phyloP scores from a whole-genome alignment of 2,329 filamentous ascomycete genomes.

The Pyrenochaeta sp. region DNA sequence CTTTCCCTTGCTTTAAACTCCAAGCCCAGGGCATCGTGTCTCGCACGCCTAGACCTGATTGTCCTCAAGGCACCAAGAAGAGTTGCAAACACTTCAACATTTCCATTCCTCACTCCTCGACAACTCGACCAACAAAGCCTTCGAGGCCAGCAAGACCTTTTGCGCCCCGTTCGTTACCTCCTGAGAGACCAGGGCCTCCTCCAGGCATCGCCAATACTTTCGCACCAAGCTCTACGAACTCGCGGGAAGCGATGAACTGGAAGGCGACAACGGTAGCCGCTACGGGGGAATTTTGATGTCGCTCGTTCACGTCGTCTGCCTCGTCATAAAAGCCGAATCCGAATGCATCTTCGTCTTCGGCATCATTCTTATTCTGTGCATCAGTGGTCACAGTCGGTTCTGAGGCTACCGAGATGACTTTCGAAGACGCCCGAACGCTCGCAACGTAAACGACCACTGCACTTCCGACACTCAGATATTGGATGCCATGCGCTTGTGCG shows the following conservation, averaged over 20 bases:
- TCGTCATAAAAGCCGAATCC: conserved; percentile 63
- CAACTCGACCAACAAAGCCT: conserved; percentile 74
- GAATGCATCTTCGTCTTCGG: conserved; percentile 55
- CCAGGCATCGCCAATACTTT: conserved; percentile 77
- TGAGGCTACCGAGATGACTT: conserved; percentile 65
- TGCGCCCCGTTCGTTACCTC: conserved; percentile 62
- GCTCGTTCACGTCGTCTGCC: conserved; percentile 53
- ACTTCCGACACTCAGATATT: conserved; percentile 70
- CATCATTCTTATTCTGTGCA: conserved; percentile 26
- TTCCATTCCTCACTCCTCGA: conserved; percentile 21
- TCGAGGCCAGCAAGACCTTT: conserved; percentile 68
- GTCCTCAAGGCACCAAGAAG: no score
- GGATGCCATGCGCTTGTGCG: conserved; percentile 62
- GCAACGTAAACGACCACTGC: conserved; percentile 85
- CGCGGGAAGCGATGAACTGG: conserved; percentile 72
- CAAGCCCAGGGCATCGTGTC: no score
- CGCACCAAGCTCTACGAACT: conserved; percentile 77
- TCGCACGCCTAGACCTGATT: neutral
- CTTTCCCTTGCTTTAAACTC: no score
- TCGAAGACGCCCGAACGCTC: conserved; percentile 83
- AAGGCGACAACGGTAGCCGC: conserved; percentile 64
- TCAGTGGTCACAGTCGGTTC: conserved; percentile 17
- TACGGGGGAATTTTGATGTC: neutral
- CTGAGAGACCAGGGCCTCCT: conserved; percentile 66
- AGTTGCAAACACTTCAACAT: neutral